Evolutionary conservation across 441 rosid genomes (phyloP), one percentile per base, ranked within the genome.

Genomic region (Omphalea diandra): DNA sequence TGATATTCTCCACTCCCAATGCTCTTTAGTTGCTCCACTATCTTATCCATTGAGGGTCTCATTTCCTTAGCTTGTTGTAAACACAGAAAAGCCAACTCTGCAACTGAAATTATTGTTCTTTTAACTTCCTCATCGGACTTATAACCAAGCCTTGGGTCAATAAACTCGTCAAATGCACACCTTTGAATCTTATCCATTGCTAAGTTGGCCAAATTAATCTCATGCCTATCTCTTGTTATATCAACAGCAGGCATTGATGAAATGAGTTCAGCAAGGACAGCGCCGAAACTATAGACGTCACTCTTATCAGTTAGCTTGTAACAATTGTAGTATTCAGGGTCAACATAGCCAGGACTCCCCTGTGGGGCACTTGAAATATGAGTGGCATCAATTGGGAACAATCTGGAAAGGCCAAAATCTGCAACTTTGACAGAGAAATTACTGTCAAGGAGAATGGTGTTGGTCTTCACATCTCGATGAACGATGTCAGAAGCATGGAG

Each of bases 261-360:
- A n/a, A n/a, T n/a, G 40, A 93, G 90, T 83, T 93, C 90, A 15
- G 77, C 72, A 35, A 93, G 87, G 32, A 90, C 88, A 33, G 90
- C 95, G 18, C 95, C 95, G 47, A 90, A 93, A 77, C 93, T 87
- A 65, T 87, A 90, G 1, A 93, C n/a, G n/a, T n/a, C n/a, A n/a
- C n/a, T n/a, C n/a, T n/a, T n/a, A n/a, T n/a, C n/a, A n/a, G n/a
- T n/a, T n/a, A n/a, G n/a, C n/a, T n/a, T n/a, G n/a, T n/a, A n/a
- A n/a, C n/a, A n/a, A n/a, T n/a, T n/a, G n/a, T 83, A 70, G 77
- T 90, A 90, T 36, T 92, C 93, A 0, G 89, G 98, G 36, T 87
- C 95, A 15, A 90, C 87, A n/a, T 87, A 87, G 33, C 96, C 96
- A 0, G 90, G 88, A 61, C 89, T 88, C 8, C 97, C 97, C 40